These are phyloP conservation scores for Pichia cabralensis DNA, from an alignment of 805 yeast species.

Conservation along the genomic window DNA sequence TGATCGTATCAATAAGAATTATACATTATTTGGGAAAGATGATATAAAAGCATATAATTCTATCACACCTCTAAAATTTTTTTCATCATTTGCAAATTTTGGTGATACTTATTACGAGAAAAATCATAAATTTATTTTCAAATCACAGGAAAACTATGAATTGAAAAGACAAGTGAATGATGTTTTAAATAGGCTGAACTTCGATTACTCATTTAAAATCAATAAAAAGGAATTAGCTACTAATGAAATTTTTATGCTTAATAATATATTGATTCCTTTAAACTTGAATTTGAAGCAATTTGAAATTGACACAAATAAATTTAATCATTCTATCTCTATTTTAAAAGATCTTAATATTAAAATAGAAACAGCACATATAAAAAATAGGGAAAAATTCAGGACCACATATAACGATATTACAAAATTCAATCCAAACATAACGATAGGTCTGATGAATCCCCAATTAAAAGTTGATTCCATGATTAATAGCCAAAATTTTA, in stretches of 20 bases:
- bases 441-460: too few species aligned
- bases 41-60: slow-evolving; percentile 35
- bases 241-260: slow-evolving; percentile 12
- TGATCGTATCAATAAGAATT: slow-evolving; percentile 45
- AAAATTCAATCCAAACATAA: too few species aligned
- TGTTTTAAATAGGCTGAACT: slow-evolving; percentile 22
- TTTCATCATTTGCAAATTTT: slow-evolving; percentile 36
- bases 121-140: slow-evolving; percentile 10
- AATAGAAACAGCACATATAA: too few species aligned
- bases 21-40: slow-evolving; percentile 34
- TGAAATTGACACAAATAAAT: too few species aligned
- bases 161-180: slow-evolving; percentile 25
- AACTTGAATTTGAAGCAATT: too few species aligned
- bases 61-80: slow-evolving; percentile 50
- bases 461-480: too few species aligned
- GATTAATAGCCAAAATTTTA: too few species aligned
- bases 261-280: slow-evolving; percentile 8
- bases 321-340: too few species aligned
- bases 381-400: too few species aligned
- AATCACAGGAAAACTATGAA: slow-evolving; percentile 33
- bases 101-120: slow-evolving; percentile 24
- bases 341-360: too few species aligned
- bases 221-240: slow-evolving; percentile 22
- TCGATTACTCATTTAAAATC: slow-evolving; percentile 12
- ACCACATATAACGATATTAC: too few species aligned